These are phyloP conservation scores for Quercus agrifolia DNA, from an alignment of 306 rosid genomes.

Conservation along the genomic window DNA sequence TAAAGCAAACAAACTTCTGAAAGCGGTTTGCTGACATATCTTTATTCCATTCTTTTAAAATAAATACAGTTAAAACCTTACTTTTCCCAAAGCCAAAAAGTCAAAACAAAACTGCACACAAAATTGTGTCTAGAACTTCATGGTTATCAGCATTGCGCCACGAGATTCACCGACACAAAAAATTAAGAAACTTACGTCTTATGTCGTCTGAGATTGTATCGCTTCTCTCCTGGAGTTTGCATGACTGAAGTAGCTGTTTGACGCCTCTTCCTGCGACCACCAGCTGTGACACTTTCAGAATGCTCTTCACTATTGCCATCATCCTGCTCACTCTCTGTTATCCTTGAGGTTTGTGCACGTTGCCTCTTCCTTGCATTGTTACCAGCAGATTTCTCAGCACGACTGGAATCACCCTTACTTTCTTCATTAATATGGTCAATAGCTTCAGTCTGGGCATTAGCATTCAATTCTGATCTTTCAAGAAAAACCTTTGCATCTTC, in stretches of 20 bases:
- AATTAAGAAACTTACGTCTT: conserved; percentile 64
- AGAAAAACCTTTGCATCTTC: conserved; percentile 70
- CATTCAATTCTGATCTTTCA: conserved; percentile 38
- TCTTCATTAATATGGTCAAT: conserved; percentile 31
- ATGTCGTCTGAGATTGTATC: conserved; percentile 81
- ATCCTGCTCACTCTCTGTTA: conserved; percentile 55
- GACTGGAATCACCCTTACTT: conserved; percentile 51
- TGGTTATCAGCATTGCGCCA: conserved; percentile 3
- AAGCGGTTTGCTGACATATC: background rate
- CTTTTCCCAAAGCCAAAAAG: background rate
- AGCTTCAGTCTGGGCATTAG: conserved; percentile 30
- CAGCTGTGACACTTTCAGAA: conserved; percentile 66
- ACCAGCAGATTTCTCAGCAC: conserved; percentile 28
- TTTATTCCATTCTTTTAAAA: background rate
- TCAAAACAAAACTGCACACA: conserved; percentile 8
- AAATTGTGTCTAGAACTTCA: background rate
- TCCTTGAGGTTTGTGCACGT: conserved; percentile 41
- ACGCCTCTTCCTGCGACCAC: conserved; percentile 62
- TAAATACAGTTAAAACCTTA: conserved; percentile 7
- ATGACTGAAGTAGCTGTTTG: conserved; percentile 42
- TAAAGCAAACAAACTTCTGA: background rate
- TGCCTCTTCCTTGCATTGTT: conserved; percentile 57
- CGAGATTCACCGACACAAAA: conserved; percentile 17
- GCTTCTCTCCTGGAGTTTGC: conserved; percentile 53
- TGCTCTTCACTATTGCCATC: conserved; percentile 66